Conservation (phyloP, 2,329 filamentous ascomycete species). For the Fonsecaea erecta region DNA sequence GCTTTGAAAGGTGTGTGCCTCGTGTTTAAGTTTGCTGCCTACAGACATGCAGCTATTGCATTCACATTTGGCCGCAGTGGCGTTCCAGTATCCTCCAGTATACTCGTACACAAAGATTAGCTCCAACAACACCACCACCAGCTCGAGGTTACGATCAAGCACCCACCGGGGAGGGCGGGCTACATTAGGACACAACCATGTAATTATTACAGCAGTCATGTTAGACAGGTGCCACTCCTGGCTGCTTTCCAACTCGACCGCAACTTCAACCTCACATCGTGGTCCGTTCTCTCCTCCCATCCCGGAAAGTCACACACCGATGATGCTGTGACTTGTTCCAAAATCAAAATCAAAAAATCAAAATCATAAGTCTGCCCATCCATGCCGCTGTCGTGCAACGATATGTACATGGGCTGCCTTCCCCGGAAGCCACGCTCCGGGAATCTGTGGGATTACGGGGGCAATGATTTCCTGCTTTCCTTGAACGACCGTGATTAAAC, state of each 20-base stretch:
- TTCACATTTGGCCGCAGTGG: too few relatives aligned
- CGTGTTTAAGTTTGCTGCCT: too few relatives aligned
- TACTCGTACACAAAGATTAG: too few relatives aligned
- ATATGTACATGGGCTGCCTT: background rate
- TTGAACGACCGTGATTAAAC: background rate
- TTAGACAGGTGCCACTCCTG: background rate
- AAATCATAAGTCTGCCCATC: background rate
- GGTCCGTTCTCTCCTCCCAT: background rate
- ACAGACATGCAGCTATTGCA: too few relatives aligned
- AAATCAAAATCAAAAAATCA: too few relatives aligned
- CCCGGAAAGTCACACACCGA: constrained; percentile 1
- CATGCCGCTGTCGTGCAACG: background rate
- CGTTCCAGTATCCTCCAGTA: too few relatives aligned
- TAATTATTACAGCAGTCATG: background rate
- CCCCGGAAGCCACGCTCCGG: constrained; percentile 10
- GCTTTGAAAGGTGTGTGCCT: too few relatives aligned
- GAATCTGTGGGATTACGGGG: background rate
- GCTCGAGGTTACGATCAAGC: background rate
- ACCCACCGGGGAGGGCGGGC: too few relatives aligned
- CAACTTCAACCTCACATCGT: background rate
- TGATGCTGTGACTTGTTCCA: constrained; percentile 11
- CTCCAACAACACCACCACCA: too few relatives aligned
- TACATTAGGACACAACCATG: background rate
- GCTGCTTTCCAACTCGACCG: background rate
- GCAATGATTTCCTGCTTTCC: background rate